Base-by-base conservation (phyloP, 192 early-diverging fungal genomes). In the Lobulomyces angularis region DNA sequence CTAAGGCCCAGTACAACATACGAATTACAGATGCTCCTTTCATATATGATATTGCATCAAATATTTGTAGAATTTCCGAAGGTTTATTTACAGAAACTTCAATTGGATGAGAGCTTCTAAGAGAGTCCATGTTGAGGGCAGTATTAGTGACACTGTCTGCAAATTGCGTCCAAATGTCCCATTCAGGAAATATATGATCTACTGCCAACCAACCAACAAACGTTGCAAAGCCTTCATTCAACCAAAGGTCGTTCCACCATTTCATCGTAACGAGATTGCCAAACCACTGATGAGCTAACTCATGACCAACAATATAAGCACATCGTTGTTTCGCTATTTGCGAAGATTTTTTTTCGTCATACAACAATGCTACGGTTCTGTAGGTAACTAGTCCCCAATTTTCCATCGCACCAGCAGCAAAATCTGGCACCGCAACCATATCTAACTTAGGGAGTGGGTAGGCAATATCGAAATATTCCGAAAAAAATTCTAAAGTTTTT, bases 301-400 rank as follows among this genome's bases (percentile, higher is more conserved):
- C 92, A 61, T 97, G 92, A 42, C 78, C 82, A 3, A 97, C 83
- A n/a, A 81, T 82, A 45, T 88, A 85, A 26, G 88, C 84, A 48
- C 90, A 80, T 20, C 68, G 62, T 59, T 88, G 72, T 67, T 90
- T 94, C 51, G 70, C 73, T 23, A 59, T 64, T 14, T 77, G 74
- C 46, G 74, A 73, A 22, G 84, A 80, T 8, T 59, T 69, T 49
- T 81, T 74, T 46, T 79, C 80, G 62, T 91, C 87, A 51, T 81
- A 82, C n/a, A 97, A 61, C 25, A 97, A 62, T 9, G 74, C 77
- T 14, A 83, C 71, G 22, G 84, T 79, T 33, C 90, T 76, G 53
- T 86, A 94, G 5, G 92, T 97, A 25, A 97, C 74, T 21, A 94
- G 62, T 44, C 92, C 92, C 92, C 92, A 97, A 69, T 96, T 96